phyloP scores from a whole-genome alignment of 2,329 filamentous ascomycete species.

The Ophiostoma ulmi region DNA sequence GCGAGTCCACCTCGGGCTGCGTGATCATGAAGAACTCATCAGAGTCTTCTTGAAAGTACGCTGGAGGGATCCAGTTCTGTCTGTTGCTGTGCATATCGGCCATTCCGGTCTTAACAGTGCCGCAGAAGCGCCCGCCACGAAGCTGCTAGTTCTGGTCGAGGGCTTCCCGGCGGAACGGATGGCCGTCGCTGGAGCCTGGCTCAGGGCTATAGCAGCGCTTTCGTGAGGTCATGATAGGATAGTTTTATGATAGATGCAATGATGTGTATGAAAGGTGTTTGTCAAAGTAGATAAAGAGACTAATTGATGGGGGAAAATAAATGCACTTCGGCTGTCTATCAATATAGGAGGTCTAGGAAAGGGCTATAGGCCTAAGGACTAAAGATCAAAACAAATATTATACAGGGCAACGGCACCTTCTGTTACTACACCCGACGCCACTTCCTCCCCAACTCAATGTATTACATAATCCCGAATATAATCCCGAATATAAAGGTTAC shows the following conservation, averaged over 20 bases:
- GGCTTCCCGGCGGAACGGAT: not conserved
- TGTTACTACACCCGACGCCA: not conserved
- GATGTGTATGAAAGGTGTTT: not conserved
- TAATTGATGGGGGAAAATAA: not conserved
- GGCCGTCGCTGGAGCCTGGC: not conserved
- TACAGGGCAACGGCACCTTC: conserved; percentile 10
- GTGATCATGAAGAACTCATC: not conserved
- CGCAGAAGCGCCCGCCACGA: not conserved
- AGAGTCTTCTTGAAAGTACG: not conserved
- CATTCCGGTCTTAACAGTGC: not conserved
- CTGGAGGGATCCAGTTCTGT: not conserved
- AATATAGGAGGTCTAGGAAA: not conserved
- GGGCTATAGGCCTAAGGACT: not conserved
- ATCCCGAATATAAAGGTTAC: not conserved
- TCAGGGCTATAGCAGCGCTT: conserved; percentile 3
- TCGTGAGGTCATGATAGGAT: conserved; percentile 1
- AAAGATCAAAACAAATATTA: not conserved
- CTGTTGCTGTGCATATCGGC: not conserved
- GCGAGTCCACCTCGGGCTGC: not conserved
- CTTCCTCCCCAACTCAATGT: not conserved
- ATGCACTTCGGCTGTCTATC: not conserved
- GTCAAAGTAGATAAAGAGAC: not conserved
- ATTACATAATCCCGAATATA: not conserved
- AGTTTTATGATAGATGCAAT: not conserved
- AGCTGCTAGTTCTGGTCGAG: conserved; percentile 1